These are phyloP conservation scores for Dioszegia hungarica DNA, from an alignment of 768 basidiomycete species.

Conservation along the genomic window DNA sequence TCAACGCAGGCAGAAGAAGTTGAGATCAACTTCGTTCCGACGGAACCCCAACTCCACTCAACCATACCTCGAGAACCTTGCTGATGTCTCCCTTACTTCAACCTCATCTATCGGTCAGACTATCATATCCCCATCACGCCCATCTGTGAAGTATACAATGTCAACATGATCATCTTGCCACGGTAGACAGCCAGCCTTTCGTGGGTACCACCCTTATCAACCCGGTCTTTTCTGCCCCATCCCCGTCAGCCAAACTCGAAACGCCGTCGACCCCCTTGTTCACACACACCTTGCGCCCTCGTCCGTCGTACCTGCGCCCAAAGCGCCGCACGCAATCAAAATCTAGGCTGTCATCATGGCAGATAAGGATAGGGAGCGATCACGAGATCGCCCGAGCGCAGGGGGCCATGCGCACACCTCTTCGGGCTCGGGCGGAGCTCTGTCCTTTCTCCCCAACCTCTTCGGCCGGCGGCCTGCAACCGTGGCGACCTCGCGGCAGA, in stretches of 20 bases:
- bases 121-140: neutral
- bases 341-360: constrained; percentile 7
- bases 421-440: constrained; percentile 12
- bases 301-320: neutral
- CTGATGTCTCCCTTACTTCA: no score
- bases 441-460: constrained; percentile 15
- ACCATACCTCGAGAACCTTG: no score
- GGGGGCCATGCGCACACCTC: constrained; percentile 10
- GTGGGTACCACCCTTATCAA: neutral
- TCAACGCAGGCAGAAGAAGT: no score
- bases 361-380: constrained; percentile 15
- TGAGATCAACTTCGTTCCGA: no score
- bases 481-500: constrained; percentile 5
- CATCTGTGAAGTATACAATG: neutral
- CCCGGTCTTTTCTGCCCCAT: neutral
- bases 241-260: neutral
- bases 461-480: constrained; percentile 13
- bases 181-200: neutral
- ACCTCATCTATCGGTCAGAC: neutral
- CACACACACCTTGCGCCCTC: neutral
- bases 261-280: neutral
- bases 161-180: neutral
- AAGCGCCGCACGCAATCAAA: neutral
- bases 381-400: constrained; percentile 14
- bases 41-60: no score